Percentiles rank a stretch among this genome's conserved stretches.
Evolutionary conservation across 306 rosid species (phyloP).

Genomic region (Prunus davidiana): DNA sequence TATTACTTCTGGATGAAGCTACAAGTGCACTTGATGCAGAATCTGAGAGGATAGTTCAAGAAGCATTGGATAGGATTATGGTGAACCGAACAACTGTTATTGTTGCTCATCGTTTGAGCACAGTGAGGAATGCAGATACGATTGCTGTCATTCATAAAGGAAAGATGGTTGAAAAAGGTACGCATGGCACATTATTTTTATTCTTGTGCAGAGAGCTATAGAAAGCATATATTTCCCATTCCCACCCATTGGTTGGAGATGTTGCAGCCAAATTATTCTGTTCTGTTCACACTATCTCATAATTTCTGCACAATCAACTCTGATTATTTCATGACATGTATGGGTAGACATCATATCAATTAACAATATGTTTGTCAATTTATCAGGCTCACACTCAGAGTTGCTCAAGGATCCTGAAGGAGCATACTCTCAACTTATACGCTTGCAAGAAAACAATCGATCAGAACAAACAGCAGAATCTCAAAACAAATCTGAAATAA

Average conservation of each 20-base stretch:
- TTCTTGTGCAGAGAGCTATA: background rate
- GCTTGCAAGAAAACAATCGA: conserved; percentile 63
- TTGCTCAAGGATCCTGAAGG: conserved; percentile 69
- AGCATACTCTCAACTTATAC: conserved; percentile 78
- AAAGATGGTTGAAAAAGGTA: conserved; percentile 93
- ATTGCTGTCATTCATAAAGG: conserved; percentile 93
- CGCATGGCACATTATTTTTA: background rate
- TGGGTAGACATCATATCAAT: background rate
- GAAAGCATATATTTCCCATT: background rate
- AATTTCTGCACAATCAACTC: background rate
- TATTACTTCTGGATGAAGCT: conserved; percentile 87
- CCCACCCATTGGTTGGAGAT: background rate
- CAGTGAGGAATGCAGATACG: conserved; percentile 76
- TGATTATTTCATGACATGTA: background rate
- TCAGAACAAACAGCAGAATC: conserved; percentile 34
- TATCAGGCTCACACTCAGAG: conserved; percentile 66
- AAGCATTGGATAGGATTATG: conserved; percentile 86
- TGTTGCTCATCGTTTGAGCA: conserved; percentile 96
- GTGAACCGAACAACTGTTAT: conserved; percentile 74
- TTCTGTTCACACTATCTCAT: background rate
- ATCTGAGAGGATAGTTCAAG: conserved; percentile 90
- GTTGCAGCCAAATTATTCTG: background rate
- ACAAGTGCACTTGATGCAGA: conserved; percentile 94
- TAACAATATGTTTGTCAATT: conserved; percentile 5
- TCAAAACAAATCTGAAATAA: conserved; percentile 38